A percentile compares a stretch with the other conserved stretches of the same genome.
These are phyloP conservation scores for Rosa rugosa DNA, from an alignment of 306 rosid species.

Conservation along the genomic window DNA sequence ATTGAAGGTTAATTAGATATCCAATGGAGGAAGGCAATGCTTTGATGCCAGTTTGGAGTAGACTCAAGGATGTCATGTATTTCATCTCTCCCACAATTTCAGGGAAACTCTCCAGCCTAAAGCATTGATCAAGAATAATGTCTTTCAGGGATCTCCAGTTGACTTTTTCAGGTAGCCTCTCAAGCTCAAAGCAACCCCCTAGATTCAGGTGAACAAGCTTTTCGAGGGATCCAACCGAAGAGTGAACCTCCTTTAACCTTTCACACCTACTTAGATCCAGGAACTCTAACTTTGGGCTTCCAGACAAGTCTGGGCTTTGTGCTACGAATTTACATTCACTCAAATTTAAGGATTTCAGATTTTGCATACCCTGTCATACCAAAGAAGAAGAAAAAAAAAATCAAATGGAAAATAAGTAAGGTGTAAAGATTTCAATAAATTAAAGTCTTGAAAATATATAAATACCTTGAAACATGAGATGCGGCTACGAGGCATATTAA, in stretches of 20 bases:
- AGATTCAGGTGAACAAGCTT: background rate
- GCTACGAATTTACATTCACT: no score
- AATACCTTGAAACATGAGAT: no score
- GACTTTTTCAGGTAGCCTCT: slow-evolving; percentile 2
- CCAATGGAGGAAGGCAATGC: background rate
- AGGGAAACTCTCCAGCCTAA: background rate
- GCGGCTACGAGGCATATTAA: slow-evolving; percentile 25
- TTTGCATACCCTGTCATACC: no score
- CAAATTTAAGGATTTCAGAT: no score
- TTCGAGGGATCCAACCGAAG: background rate
- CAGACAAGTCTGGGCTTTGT: no score
- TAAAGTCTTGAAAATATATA: no score
- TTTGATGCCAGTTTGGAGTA: background rate
- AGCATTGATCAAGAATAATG: background rate
- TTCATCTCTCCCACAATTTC: slow-evolving; percentile 7
- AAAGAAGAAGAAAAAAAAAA: no score
- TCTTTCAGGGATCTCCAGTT: background rate
- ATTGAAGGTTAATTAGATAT: background rate
- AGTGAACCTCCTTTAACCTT: background rate
- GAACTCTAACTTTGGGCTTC: no score
- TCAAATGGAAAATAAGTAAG: no score
- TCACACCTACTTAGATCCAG: no score
- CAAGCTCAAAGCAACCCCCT: background rate
- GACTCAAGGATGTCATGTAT: background rate
- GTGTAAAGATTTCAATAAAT: no score